Percentiles rank a stretch among this genome's conserved stretches.
These are phyloP conservation scores for Macrolepiota fuliginosa DNA, from an alignment of 768 basidiomycete genomes.

Conservation along the genomic window DNA sequence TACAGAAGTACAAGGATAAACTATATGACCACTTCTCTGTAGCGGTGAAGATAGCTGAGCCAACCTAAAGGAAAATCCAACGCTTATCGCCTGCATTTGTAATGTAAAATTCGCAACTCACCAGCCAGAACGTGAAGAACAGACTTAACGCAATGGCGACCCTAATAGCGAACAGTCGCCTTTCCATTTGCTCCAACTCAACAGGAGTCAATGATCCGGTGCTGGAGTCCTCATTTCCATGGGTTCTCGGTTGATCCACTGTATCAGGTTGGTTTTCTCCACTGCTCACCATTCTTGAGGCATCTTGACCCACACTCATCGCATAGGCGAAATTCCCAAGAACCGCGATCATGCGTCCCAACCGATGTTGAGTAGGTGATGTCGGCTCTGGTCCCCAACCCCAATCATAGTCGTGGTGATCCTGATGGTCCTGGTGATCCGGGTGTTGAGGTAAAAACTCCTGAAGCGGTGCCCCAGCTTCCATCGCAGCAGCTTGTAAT, in stretches of 20 bases:
- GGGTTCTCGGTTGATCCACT: background rate
- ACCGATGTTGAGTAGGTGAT: constrained; percentile 51
- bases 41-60: constrained; percentile 62
- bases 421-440: constrained; percentile 17
- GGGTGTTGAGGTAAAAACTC: constrained; percentile 44
- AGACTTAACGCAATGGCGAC: constrained; percentile 52
- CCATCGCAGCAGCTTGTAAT: constrained; percentile 61
- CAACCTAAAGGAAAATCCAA: constrained; percentile 38
- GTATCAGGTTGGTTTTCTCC: constrained; percentile 5
- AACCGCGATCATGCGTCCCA: constrained; percentile 57
- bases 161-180: constrained; percentile 55
- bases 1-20: constrained; percentile 70
- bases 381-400: background rate
- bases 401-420: constrained; percentile 1
- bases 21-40: constrained; percentile 73
- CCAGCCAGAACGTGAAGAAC: constrained; percentile 80
- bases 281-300: background rate
- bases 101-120: constrained; percentile 30
- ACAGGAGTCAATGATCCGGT: constrained; percentile 12
- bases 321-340: constrained; percentile 51
- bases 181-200: constrained; percentile 36
- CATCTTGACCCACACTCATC: constrained; percentile 20
- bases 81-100: background rate
- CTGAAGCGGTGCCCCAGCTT: constrained; percentile 61
- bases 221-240: constrained; percentile 20